Conservation (phyloP, 2,329 filamentous ascomycete species). For the Curvularia spicifera region DNA sequence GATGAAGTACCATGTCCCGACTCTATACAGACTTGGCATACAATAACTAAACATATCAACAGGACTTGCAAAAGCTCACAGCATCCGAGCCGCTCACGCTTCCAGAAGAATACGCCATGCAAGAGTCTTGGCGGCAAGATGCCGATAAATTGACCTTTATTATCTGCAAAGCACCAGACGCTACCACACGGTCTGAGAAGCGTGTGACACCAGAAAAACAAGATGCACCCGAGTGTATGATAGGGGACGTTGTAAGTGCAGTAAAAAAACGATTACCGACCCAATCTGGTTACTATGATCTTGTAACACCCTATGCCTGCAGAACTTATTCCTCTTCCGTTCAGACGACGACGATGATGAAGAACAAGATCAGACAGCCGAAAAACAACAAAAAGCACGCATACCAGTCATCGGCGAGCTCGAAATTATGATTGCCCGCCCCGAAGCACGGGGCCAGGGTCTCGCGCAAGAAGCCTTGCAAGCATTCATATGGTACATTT, state of each 20-base stretch:
- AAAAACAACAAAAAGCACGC: constrained; percentile 12
- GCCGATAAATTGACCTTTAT: constrained; percentile 93
- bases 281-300: background rate
- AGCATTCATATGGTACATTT: constrained; percentile 73
- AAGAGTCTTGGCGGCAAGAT: constrained; percentile 82
- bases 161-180: constrained; percentile 59
- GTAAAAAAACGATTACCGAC: background rate
- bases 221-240: constrained; percentile 61
- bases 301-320: background rate
- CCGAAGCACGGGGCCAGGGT: constrained; percentile 64
- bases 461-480: constrained; percentile 70
- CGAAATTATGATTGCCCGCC: constrained; percentile 82
- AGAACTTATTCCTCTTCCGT: constrained; percentile 71
- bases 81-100: constrained; percentile 85
- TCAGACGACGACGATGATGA: constrained; percentile 27
- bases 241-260: constrained; percentile 52
- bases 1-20: constrained; percentile 61
- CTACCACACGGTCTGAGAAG: background rate
- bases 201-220: constrained; percentile 37
- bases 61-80: constrained; percentile 77
- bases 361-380: constrained; percentile 21
- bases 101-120: constrained; percentile 87
- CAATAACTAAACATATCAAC: background rate
- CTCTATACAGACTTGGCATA: background rate
- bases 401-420: constrained; percentile 66